phyloP scores from a whole-genome alignment of 257 asterid genomes.

The Galeopsis tetrahit region DNA sequence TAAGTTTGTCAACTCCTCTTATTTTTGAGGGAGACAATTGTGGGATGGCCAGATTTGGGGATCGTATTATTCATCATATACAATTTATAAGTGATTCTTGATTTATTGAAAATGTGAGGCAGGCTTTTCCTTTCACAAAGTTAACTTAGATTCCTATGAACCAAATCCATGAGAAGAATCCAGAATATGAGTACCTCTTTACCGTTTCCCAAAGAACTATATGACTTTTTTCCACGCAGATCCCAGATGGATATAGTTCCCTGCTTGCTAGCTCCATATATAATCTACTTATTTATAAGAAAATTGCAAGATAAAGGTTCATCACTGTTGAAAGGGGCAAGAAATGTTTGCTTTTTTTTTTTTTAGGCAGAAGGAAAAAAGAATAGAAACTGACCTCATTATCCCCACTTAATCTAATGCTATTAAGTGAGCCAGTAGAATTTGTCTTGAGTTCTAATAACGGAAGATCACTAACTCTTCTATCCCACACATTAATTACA shows the following conservation, averaged over 20 bases:
- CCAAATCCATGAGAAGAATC: slow-evolving; percentile 21
- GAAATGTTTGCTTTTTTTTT: slow-evolving; percentile 13
- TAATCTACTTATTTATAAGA: slow-evolving; percentile 56
- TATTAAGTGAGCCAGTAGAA: slow-evolving; percentile 64
- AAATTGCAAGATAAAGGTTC: slow-evolving; percentile 20
- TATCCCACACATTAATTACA: slow-evolving; percentile 83
- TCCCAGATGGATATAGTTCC: slow-evolving; percentile 89
- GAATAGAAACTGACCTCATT: slow-evolving; percentile 63
- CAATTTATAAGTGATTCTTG: slow-evolving; percentile 7
- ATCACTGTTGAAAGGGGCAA: slow-evolving; percentile 23
- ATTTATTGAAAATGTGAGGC: slow-evolving; percentile 4
- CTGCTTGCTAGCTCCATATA: slow-evolving; percentile 86
- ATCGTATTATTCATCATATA: slow-evolving; percentile 24
- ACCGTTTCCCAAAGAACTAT: slow-evolving; percentile 68
- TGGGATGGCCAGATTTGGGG: background rate
- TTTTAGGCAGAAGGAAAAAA: slow-evolving; percentile 7
- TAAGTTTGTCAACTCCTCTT: background rate
- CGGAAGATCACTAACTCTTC: slow-evolving; percentile 81
- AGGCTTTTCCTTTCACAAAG: slow-evolving; percentile 6
- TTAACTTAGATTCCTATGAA: slow-evolving; percentile 12
- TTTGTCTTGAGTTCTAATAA: slow-evolving; percentile 69
- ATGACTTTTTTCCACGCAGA: slow-evolving; percentile 86
- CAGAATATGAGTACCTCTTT: slow-evolving; percentile 57
- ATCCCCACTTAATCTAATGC: slow-evolving; percentile 74
- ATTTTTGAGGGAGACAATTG: background rate